phyloP scores from a whole-genome alignment of 768 basidiomycete genomes.

The Mycena rebaudengoi region DNA sequence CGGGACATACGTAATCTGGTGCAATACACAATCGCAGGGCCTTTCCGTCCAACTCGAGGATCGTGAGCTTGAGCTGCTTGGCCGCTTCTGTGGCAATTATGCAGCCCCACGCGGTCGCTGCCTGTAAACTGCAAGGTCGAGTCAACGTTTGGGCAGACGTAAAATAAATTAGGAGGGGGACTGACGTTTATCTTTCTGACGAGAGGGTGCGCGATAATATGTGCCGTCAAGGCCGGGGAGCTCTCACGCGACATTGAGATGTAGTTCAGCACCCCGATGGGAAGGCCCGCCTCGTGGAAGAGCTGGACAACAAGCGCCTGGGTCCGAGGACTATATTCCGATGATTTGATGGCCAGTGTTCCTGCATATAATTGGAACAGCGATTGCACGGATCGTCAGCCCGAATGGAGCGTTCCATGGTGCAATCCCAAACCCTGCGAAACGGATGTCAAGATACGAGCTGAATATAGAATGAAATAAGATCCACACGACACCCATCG shows the following conservation, averaged over 20 bases:
- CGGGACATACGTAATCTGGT: neutral
- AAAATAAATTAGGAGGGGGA: neutral
- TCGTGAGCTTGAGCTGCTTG: conserved; percentile 61
- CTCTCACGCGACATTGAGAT: conserved; percentile 54
- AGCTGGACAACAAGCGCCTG: conserved; percentile 56
- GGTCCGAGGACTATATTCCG: conserved; percentile 57
- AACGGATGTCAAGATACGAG: too few species aligned
- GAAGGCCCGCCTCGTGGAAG: conserved; percentile 67
- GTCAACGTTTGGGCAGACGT: too few species aligned
- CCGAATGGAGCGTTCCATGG: conserved; percentile 65
- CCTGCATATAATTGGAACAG: conserved; percentile 59
- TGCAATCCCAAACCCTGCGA: conserved; percentile 53
- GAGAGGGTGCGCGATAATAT: conserved; percentile 63
- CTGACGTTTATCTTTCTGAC: conserved; percentile 63
- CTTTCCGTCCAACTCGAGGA: conserved; percentile 66
- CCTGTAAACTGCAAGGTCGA: conserved; percentile 56
- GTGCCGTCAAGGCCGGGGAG: conserved; percentile 52
- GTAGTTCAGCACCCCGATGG: conserved; percentile 66
- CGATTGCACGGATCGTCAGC: conserved; percentile 54
- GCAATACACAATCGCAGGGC: conserved; percentile 57
- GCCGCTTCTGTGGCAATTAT: conserved; percentile 64
- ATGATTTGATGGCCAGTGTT: conserved; percentile 65
- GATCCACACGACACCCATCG: conserved; percentile 62
- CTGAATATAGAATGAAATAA: neutral
- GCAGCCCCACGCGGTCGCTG: conserved; percentile 59